Evolutionary conservation across 2,329 filamentous ascomycete genomes (phyloP), one percentile per base, ranked within the genome.

Genomic region (Epichloe sibirici): DNA sequence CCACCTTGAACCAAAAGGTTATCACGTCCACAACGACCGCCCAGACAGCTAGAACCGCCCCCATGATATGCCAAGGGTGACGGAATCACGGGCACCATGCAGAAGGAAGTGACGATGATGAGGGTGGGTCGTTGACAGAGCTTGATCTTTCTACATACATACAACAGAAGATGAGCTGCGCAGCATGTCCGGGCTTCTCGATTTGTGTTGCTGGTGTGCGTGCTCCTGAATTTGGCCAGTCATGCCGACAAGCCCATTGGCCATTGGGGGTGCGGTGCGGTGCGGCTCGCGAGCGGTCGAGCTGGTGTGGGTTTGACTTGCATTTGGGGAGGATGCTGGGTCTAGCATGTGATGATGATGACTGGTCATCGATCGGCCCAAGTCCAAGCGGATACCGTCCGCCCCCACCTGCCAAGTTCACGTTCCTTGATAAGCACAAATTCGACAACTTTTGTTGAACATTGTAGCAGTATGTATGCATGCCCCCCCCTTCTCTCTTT

Each of bases 1-100:
- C 57, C 67, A 85, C 83, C 64, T 73, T 71, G 64, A 75, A 74
- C 82, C 82, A 86, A 64, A 83, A 86, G 44, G 72, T 67, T 54
- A 75, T 66, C 48, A 86, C 80, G 56, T 86, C 81, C 37, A 80
- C 64, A 38, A 85, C 63, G 69, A 86, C 74, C 56, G 73, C 73
- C 69, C 76, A 78, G 53, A 84, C 64, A 44, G 76, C 72, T 55
- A 72, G 59, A 46, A 72, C 63, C 55, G 74, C 64, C 62, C 68
- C 68, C 69, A 73, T 71, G 58, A 61, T 69, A 48, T 66, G 61
- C 65, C 62, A 65, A 67, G 63, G 63, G 40, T 51, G 47, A 49
- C n/a, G 45, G 58, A 55, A 61, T 63, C 62, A 63, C 62, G 62
- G 60, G 58, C 63, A 43, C 39, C 44, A 48, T 52, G 40, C 35